phyloP scores from a whole-genome alignment of 148 eudicot genomes.

The Vaccinium macrocarpon region DNA sequence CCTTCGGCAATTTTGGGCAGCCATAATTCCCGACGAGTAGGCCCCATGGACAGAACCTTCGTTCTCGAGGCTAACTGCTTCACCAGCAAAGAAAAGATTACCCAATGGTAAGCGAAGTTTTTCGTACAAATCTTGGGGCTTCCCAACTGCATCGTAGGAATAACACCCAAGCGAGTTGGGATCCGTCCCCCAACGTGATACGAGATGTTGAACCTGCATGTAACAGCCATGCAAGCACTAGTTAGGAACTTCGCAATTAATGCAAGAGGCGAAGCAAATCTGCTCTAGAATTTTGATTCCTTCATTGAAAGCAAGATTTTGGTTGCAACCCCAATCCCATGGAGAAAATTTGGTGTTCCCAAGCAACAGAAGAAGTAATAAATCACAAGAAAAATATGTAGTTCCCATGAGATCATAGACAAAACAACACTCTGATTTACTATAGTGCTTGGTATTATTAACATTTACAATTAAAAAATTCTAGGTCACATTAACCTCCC shows the following conservation, averaged over 20 bases:
- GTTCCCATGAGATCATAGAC: neutral
- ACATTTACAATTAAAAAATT: neutral
- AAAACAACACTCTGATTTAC: neutral
- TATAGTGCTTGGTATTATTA: neutral
- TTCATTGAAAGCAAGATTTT: neutral
- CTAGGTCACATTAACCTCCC: neutral
- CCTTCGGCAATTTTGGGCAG: slow-evolving; percentile 73
- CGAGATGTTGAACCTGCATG: slow-evolving; percentile 73
- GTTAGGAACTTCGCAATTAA: neutral
- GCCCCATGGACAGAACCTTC: slow-evolving; percentile 99
- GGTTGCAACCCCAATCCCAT: neutral
- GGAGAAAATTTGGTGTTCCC: neutral
- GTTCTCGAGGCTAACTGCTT: slow-evolving; percentile 87
- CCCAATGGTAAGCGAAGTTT: slow-evolving; percentile 85
- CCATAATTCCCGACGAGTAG: slow-evolving; percentile 77
- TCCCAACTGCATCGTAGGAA: slow-evolving; percentile 85
- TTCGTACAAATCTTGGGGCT: slow-evolving; percentile 77
- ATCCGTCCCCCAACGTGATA: slow-evolving; percentile 91
- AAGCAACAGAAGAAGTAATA: neutral
- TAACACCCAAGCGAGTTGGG: slow-evolving; percentile 88
- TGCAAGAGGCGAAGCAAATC: neutral
- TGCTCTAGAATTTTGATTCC: neutral
- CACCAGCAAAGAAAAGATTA: slow-evolving; percentile 92
- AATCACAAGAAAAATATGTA: neutral
- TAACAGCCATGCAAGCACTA: neutral